A percentile compares a stretch with the other conserved stretches of the same genome.
Evolutionary conservation across 345 rosid species (phyloP).

Genomic region (Melaleuca alternifolia): DNA sequence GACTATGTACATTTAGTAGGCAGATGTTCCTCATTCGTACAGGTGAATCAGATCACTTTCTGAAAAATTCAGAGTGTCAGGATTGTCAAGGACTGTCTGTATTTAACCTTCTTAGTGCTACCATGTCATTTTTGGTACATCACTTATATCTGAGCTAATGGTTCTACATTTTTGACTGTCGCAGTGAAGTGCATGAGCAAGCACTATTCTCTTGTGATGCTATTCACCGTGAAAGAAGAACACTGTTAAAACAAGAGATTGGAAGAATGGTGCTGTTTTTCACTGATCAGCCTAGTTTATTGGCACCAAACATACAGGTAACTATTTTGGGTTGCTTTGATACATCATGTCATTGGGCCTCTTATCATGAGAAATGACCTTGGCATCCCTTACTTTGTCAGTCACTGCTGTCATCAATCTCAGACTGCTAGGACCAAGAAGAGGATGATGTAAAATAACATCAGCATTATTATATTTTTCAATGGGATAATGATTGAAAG

Average conservation of each 20-base stretch:
- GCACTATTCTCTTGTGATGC: slow-evolving; percentile 68
- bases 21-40: background rate
- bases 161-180: slow-evolving; percentile 6
- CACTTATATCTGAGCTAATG: background rate
- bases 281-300: slow-evolving; percentile 96
- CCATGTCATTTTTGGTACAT: background rate
- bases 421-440: background rate
- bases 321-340: background rate
- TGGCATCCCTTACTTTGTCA: background rate
- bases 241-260: slow-evolving; percentile 88
- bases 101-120: background rate
- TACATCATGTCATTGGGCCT: background rate
- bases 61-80: background rate
- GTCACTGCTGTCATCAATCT: background rate
- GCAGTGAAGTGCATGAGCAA: slow-evolving; percentile 97
- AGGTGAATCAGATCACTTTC: background rate
- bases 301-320: slow-evolving; percentile 99
- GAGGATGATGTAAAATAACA: background rate
- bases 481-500: background rate
- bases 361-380: background rate
- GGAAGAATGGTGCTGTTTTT: slow-evolving; percentile 98
- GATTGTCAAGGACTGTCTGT: background rate
- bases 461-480: background rate
- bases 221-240: slow-evolving; percentile 87
- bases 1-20: background rate